A percentile compares a stretch with the other conserved stretches of the same genome.
These are phyloP conservation scores for Cytospora piceicola DNA, from an alignment of 2,329 filamentous ascomycete species.

Conservation along the genomic window DNA sequence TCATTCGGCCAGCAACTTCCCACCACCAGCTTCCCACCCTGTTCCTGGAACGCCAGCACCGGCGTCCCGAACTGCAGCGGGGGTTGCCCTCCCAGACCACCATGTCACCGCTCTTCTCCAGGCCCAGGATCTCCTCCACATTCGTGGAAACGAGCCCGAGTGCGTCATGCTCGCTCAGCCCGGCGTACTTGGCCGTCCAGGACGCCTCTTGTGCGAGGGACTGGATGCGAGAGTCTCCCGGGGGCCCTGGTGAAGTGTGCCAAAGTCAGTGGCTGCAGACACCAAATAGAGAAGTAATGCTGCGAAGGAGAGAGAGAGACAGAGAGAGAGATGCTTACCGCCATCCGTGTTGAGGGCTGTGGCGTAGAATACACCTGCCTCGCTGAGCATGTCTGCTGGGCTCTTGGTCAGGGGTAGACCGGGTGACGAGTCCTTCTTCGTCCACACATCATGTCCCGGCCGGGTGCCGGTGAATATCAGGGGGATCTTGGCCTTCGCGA, in stretches of 20 bases:
- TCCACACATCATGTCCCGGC: constrained; percentile 41
- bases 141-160: constrained; percentile 46
- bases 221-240: constrained; percentile 44
- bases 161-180: constrained; percentile 40
- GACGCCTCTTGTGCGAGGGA: constrained; percentile 45
- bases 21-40: constrained; percentile 38
- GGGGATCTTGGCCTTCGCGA: constrained; percentile 45
- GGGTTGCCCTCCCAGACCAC: constrained; percentile 49
- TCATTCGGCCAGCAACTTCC: constrained; percentile 42
- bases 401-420: constrained; percentile 48
- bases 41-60: constrained; percentile 41
- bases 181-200: constrained; percentile 47
- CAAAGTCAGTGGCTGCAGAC: neutral
- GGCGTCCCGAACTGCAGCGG: constrained; percentile 47
- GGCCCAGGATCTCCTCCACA: constrained; percentile 46
- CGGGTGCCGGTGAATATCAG: constrained; percentile 48
- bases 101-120: constrained; percentile 43
- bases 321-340: constrained; percentile 21
- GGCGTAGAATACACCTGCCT: constrained; percentile 46
- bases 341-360: constrained; percentile 38
- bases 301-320: neutral
- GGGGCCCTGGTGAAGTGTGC: constrained; percentile 31
- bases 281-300: neutral
- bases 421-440: constrained; percentile 43
- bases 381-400: constrained; percentile 44